These are phyloP conservation scores for Bocquillonia castaneifolia DNA, from an alignment of 441 rosid species.

Conservation along the genomic window DNA sequence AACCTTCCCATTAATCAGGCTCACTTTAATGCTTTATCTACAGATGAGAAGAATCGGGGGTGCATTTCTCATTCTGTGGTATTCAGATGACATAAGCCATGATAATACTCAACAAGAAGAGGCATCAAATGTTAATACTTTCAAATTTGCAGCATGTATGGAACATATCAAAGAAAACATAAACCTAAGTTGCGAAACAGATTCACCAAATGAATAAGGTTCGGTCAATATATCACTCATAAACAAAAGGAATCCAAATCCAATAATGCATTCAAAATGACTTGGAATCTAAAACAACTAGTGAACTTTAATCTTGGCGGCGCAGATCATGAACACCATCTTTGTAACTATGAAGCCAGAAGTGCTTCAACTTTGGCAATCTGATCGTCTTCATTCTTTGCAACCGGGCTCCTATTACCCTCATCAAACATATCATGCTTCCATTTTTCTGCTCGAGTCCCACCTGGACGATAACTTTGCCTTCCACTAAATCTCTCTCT, in stretches of 20 bases:
- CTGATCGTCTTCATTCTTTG: conserved; percentile 76
- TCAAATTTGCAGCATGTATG: background rate
- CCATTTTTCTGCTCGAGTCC: conserved; percentile 66
- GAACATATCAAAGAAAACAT: background rate
- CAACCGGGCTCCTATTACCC: conserved; percentile 58
- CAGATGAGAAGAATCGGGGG: too few species aligned
- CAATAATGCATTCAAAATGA: background rate
- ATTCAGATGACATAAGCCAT: background rate
- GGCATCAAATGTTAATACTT: background rate
- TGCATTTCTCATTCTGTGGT: too few species aligned
- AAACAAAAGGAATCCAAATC: background rate
- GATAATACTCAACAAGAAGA: background rate
- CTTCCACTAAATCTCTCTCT: conserved; percentile 50
- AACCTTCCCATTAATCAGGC: too few species aligned
- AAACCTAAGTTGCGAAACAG: background rate
- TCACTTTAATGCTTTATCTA: too few species aligned
- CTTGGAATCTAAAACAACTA: background rate
- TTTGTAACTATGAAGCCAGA: conserved; percentile 43
- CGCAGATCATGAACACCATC: too few species aligned
- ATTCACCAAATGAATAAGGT: background rate
- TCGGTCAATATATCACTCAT: conserved; percentile 1
- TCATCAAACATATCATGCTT: conserved; percentile 83
- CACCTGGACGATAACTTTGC: conserved; percentile 41
- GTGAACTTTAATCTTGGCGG: too few species aligned
- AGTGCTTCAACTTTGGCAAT: conserved; percentile 87